Conservation (phyloP, 495 filamentous ascomycete species). For the Penicilliopsis zonata region DNA sequence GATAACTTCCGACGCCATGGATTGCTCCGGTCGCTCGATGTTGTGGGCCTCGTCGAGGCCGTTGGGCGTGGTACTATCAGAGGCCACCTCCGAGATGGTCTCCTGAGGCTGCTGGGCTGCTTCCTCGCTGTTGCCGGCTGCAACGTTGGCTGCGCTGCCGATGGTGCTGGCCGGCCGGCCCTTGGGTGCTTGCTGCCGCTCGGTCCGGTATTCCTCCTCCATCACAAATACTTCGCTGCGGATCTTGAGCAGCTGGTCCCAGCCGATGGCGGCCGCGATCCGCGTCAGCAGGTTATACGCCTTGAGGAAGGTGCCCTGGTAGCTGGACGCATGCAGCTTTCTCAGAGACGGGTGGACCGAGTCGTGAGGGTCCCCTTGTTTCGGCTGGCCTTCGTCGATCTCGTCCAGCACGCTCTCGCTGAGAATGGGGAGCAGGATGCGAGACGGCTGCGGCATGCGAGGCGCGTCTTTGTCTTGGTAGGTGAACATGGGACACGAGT, state of each 20-base stretch:
- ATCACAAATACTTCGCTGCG: conserved; percentile 97
- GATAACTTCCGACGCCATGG: conserved; percentile 67
- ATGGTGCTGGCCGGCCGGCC: conserved; percentile 36
- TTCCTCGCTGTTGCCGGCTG: conserved; percentile 65
- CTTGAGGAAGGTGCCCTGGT: conserved; percentile 89
- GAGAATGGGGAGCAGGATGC: conserved; percentile 74
- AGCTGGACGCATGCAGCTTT: conserved; percentile 74
- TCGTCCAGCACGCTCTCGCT: conserved; percentile 89
- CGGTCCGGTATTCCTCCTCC: conserved; percentile 94
- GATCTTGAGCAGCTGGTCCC: conserved; percentile 89
- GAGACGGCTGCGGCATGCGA: conserved; percentile 79
- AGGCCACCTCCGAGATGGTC: background rate
- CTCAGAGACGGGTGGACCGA: conserved; percentile 77
- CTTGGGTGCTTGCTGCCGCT: conserved; percentile 60
- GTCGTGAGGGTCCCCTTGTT: conserved; percentile 57
- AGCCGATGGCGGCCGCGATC: conserved; percentile 89
- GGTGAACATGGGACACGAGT: conserved; percentile 99
- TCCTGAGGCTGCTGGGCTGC: conserved; percentile 53
- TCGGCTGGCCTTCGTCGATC: conserved; percentile 80
- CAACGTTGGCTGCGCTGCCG: no score
- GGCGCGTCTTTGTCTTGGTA: conserved; percentile 97
- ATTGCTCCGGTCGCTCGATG: conserved; percentile 73
- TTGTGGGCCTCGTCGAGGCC: conserved; percentile 25
- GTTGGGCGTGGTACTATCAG: conserved; percentile 43
- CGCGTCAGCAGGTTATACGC: conserved; percentile 91